Conservation (phyloP, 805 yeast species). For the Nakazawaea ishiwadae region DNA sequence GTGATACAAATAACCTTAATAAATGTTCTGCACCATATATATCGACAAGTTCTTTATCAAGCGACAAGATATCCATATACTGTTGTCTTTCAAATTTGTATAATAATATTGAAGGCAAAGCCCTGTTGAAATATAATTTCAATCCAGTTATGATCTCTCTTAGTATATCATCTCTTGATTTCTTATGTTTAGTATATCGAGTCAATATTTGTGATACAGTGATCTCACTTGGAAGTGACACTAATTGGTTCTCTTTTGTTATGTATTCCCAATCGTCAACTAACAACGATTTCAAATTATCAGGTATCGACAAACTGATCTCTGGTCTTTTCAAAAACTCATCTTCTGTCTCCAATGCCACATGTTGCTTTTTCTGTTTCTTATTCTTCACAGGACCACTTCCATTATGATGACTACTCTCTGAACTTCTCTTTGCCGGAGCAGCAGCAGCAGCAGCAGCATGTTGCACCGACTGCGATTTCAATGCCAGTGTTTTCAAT, state of each 20-base stretch:
- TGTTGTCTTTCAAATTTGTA: constrained; percentile 79
- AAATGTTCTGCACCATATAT: constrained; percentile 83
- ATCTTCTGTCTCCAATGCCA: constrained; percentile 21
- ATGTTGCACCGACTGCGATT: constrained; percentile 6
- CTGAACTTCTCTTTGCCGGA: constrained; percentile 4
- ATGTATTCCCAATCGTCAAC: constrained; percentile 94
- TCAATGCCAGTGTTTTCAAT: constrained; percentile 44
- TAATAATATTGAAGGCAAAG: constrained; percentile 62
- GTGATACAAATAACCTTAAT: constrained; percentile 64
- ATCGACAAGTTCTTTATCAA: constrained; percentile 24
- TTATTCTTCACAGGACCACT: not conserved
- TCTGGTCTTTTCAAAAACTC: constrained; percentile 36
- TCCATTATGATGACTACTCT: not conserved
- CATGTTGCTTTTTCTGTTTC: constrained; percentile 7
- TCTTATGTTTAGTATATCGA: constrained; percentile 37
- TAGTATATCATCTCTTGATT: constrained; percentile 38
- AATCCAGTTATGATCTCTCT: constrained; percentile 72
- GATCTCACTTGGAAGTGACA: constrained; percentile 56
- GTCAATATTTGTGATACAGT: constrained; percentile 50
- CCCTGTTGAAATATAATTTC: constrained; percentile 65
- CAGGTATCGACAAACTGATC: constrained; percentile 56
- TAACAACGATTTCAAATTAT: constrained; percentile 59
- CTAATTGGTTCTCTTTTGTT: constrained; percentile 72
- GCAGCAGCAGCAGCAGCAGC: constrained; percentile 13
- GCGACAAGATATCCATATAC: constrained; percentile 42